Percentiles rank a stretch among this genome's conserved stretches.
Evolutionary conservation across 331 rosid genomes (phyloP).

Genomic region (Quercus tomentella): DNA sequence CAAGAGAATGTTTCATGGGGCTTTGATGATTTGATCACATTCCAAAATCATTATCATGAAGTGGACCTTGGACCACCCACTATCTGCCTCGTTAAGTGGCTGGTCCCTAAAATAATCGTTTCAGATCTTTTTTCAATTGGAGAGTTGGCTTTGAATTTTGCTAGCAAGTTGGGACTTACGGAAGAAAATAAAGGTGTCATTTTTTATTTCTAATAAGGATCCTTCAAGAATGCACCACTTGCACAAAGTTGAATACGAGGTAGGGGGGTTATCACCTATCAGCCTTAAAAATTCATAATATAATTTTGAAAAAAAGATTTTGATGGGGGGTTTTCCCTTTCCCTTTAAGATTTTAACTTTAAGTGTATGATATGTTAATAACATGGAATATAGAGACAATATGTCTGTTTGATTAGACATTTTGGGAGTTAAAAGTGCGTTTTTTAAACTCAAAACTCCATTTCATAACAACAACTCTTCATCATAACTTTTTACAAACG

Average conservation of each 20-base stretch:
- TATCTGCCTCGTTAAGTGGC: neutral
- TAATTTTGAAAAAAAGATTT: too few relatives aligned
- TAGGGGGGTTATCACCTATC: too few relatives aligned
- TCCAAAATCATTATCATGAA: neutral
- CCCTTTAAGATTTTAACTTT: too few relatives aligned
- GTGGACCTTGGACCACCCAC: conserved; percentile 26
- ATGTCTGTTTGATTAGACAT: too few relatives aligned
- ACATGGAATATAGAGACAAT: too few relatives aligned
- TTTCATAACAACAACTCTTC: too few relatives aligned
- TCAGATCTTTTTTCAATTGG: conserved; percentile 16
- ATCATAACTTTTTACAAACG: too few relatives aligned
- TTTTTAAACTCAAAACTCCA: too few relatives aligned
- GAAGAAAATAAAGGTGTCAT: neutral
- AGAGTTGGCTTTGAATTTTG: neutral
- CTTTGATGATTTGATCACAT: neutral
- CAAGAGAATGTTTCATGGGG: neutral
- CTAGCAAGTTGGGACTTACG: neutral
- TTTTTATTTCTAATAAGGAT: neutral
- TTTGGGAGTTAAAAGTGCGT: too few relatives aligned
- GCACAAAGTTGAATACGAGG: neutral
- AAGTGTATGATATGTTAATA: too few relatives aligned
- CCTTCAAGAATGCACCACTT: neutral
- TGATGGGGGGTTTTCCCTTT: too few relatives aligned
- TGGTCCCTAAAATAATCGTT: neutral
- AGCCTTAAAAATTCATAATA: neutral